Evolutionary conservation across 2,329 filamentous ascomycete species (phyloP), one percentile per base, ranked within the genome.

Genomic region (Xenosphaeropsis pyriputrescens): DNA sequence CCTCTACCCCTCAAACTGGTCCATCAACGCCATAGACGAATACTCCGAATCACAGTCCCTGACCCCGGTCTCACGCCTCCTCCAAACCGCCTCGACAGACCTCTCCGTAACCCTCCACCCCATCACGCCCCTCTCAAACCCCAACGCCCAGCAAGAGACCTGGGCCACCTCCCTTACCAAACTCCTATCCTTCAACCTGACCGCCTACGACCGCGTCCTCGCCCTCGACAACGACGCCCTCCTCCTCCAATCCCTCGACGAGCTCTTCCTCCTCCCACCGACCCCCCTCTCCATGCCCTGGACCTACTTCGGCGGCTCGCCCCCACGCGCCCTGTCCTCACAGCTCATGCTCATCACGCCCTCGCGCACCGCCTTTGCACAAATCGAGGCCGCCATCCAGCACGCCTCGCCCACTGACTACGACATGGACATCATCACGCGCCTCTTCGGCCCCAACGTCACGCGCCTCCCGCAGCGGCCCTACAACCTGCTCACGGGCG

Each of bases 221-320:
- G 62, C 67, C 36, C 57, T 76, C 34, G 72, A 84, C 51, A 78
- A 75, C 7, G 79, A 85, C 49, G 63, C 72, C 16, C 70, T 70
- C 1, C 57, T 85, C 3, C 63, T 80, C 4, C 62, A 75, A 41
- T 57, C 64, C 17, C 69, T 85, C 63, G 80, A 85, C 47, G 78
- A 84, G 39, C 64, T 85, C 0, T 85, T 85, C 57, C 66, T 79
- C 19, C 61, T 80, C 1, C 80, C 79, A 0, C 53, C 59, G 1
- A 64, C 68, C 1, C 61, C 68, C 1, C 66, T 79, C 4, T 78
- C 78, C 2, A 78, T 84, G 68, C 76, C 79, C 1, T 69, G 16
- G 75, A 26, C 79, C 79, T 7, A 84, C 85, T 53, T 85, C 79
- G 79, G 60, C 74, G 2, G 62, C 70, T 5, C 69, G 69, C 0